Percentiles rank a stretch among this genome's conserved stretches.
phyloP scores from a whole-genome alignment of 441 rosid genomes.

The Croton setiger region DNA sequence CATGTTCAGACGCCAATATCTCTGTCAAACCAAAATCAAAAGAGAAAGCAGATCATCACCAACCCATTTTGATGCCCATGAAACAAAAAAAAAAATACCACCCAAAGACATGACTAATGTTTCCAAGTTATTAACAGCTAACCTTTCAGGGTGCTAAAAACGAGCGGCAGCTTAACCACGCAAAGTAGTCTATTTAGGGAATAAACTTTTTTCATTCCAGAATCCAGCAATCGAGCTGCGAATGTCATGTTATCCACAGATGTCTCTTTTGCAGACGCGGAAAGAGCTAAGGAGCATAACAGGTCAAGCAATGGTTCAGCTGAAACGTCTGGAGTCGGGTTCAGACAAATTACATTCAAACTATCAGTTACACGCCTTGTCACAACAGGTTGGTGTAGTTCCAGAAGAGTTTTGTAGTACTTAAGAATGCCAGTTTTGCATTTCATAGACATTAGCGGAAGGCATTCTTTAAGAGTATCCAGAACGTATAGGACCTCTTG shows the following conservation, averaged over 20 bases:
- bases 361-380: conserved; percentile 72
- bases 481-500: conserved; percentile 67
- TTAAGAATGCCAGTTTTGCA: conserved; percentile 48
- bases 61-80: not conserved
- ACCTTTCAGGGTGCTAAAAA: conserved; percentile 86
- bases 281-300: conserved; percentile 54
- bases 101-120: not conserved
- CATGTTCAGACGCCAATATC: conserved; percentile 75
- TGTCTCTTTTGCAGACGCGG: conserved; percentile 52
- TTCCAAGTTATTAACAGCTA: conserved; percentile 9
- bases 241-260: conserved; percentile 68
- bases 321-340: conserved; percentile 50
- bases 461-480: conserved; percentile 69
- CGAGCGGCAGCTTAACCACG: conserved; percentile 60
- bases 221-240: conserved; percentile 75
- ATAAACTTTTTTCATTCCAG: conserved; percentile 71
- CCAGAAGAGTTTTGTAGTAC: conserved; percentile 61
- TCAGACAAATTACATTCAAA: conserved; percentile 55
- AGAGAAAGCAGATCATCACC: conserved; percentile 8
- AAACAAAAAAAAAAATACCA: not conserved
- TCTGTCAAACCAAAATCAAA: conserved; percentile 45
- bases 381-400: conserved; percentile 54
- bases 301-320: conserved; percentile 66
- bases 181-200: conserved; percentile 59
- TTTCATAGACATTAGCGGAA: conserved; percentile 66